Evolutionary conservation across 805 yeast species (phyloP), one percentile per base, ranked within the genome.

Genomic region (baker's yeast (Saccharomyces cerevisiae)): DNA sequence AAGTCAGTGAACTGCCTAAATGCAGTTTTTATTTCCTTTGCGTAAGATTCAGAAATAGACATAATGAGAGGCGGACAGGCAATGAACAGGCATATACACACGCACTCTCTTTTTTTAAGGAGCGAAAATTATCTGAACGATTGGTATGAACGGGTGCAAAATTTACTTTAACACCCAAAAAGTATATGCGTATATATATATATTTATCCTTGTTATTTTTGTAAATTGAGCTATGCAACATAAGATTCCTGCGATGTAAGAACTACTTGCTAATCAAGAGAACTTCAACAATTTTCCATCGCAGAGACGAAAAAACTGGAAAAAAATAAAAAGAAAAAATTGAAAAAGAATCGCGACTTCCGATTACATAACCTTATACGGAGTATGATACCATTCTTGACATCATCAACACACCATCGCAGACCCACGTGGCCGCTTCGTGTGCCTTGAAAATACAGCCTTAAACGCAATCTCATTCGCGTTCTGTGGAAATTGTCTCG

Each of bases 1-100:
- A 94, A 94, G 76, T 94, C 89, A 60, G 92, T 96, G 77, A 87
- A 92, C 70, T 88, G 96, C 59, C 77, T 79, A 41, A 81, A 67
- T 54, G 84, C 81, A 28, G 76, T 72, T 63, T 76, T 80, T 55
- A 81, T 70, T 56, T 81, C 84, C 13, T 61, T 66, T 4, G 81
- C 79, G 52, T 62, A 53, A 4, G 61, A 55, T 48, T 59, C 63
- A 36, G 43, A 36, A 36, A 17, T 24, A 22, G 43, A 36, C 43
- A 36, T 36, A 17, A 24, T 17, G 43, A 22, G 17, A 36, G 24
- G 11, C 10, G 11, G 6, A 17, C 22, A 36, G 11, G 4, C 43
- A 36, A 36, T 17, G 43, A 17, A 13, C 22, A 36, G 2, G 24
- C 43, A 36, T 36, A 36, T 36, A 36, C 43, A 36, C 24, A 17